Percentiles rank a stretch among this genome's conserved stretches.
phyloP scores from a whole-genome alignment of 2,329 filamentous ascomycete species.

The Colletotrichum sp. region DNA sequence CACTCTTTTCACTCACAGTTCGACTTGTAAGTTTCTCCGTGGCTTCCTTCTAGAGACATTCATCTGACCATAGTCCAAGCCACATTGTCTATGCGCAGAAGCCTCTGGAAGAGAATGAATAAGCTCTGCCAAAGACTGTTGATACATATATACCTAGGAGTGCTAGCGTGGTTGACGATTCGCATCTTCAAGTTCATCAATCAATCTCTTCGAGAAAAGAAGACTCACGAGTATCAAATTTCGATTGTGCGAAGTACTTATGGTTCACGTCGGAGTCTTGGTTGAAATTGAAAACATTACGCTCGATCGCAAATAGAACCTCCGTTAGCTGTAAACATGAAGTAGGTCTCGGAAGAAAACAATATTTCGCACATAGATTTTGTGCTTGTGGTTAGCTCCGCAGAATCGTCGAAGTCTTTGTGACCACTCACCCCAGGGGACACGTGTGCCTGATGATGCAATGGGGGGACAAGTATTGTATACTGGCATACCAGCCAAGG shows the following conservation, averaged over 20 bases:
- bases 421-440: too few relatives aligned
- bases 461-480: not conserved
- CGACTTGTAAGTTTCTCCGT: slow-evolving; percentile 20
- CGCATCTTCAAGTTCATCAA: not conserved
- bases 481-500: not conserved
- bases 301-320: too few relatives aligned
- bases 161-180: accelerated
- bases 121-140: not conserved
- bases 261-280: too few relatives aligned
- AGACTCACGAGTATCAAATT: too few relatives aligned
- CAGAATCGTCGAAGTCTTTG: too few relatives aligned
- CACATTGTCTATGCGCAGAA: slow-evolving; percentile 22
- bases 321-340: too few relatives aligned
- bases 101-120: not conserved
- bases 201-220: not conserved
- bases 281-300: too few relatives aligned
- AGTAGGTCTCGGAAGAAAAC: too few relatives aligned
- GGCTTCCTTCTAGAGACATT: accelerated
- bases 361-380: too few relatives aligned
- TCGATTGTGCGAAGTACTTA: too few relatives aligned
- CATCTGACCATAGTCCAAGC: not conserved
- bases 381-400: too few relatives aligned
- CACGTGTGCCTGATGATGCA: too few relatives aligned
- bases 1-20: slow-evolving; percentile 14
- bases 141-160: not conserved